phyloP scores from a whole-genome alignment of 345 rosid species.

The Xanthoceras sorbifolium region DNA sequence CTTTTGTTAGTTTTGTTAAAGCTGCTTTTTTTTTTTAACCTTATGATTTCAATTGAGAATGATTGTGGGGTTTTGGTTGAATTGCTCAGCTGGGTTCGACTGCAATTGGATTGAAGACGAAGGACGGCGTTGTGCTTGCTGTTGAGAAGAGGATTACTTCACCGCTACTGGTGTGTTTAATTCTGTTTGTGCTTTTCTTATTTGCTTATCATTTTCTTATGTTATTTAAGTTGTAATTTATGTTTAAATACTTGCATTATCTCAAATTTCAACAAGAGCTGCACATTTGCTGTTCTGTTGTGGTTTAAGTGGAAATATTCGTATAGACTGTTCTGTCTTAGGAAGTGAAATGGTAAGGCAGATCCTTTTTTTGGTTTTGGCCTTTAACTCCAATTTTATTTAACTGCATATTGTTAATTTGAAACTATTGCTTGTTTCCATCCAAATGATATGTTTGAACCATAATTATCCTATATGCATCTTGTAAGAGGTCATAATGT shows the following conservation, averaged over 20 bases:
- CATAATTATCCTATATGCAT: neutral
- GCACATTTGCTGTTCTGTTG: neutral
- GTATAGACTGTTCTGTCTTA: neutral
- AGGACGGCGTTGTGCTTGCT: slow-evolving; percentile 96
- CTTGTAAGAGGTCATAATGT: neutral
- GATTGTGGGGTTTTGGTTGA: slow-evolving; percentile 16
- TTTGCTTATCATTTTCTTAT: neutral
- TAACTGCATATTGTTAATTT: neutral
- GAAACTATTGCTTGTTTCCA: neutral
- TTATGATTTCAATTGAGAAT: slow-evolving; percentile 9
- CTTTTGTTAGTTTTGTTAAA: neutral
- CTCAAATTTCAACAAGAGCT: neutral
- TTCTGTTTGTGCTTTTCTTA: slow-evolving; percentile 1
- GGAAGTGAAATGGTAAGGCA: neutral
- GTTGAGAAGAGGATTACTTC: slow-evolving; percentile 99
- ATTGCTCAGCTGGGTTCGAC: slow-evolving; percentile 86
- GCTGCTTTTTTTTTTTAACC: neutral
- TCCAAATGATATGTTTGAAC: neutral
- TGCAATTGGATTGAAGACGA: slow-evolving; percentile 91
- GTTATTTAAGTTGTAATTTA: neutral
- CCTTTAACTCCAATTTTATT: neutral
- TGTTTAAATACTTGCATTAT: neutral
- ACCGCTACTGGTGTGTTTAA: slow-evolving; percentile 63
- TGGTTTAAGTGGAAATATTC: neutral
- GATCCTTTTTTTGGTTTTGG: neutral